A percentile compares a stretch with the other conserved stretches of the same genome.
Conservation (phyloP, 2,329 filamentous ascomycete genomes). For the Berkeleyomyces rouxiae region DNA sequence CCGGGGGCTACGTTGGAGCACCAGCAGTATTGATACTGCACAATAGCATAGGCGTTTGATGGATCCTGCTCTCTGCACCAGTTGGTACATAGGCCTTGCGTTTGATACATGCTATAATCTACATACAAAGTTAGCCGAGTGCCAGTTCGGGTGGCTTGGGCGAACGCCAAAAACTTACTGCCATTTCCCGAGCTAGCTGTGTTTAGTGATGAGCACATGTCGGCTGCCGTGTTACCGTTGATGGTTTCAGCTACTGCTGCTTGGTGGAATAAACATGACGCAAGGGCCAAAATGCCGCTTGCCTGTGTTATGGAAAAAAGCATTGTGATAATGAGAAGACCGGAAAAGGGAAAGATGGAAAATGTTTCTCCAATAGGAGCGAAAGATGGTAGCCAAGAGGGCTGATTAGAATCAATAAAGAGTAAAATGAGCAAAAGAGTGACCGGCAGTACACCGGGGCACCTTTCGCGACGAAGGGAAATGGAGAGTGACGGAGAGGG, state of each 20-base stretch:
- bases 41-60: slow-evolving; percentile 43
- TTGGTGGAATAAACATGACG: background rate
- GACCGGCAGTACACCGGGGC: background rate
- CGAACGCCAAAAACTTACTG: slow-evolving; percentile 22
- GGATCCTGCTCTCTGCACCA: slow-evolving; percentile 37
- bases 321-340: background rate
- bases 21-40: slow-evolving; percentile 53
- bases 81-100: slow-evolving; percentile 50
- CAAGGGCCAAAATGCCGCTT: background rate
- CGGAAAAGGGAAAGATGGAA: background rate
- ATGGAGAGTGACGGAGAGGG: background rate
- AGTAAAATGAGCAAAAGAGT: background rate
- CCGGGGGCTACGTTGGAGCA: slow-evolving; percentile 54
- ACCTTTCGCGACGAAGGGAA: background rate
- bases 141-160: background rate
- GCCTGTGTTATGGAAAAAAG: background rate
- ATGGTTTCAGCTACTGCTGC: background rate
- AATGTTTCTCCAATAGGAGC: background rate
- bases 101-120: slow-evolving; percentile 45
- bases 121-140: background rate
- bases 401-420: background rate
- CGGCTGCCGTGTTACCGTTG: slow-evolving; percentile 13
- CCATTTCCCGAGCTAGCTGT: slow-evolving; percentile 27
- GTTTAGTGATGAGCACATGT: slow-evolving; percentile 17
- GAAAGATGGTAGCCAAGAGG: background rate